These are phyloP conservation scores for Aleurites moluccanus DNA, from an alignment of 441 rosid genomes.

Conservation along the genomic window DNA sequence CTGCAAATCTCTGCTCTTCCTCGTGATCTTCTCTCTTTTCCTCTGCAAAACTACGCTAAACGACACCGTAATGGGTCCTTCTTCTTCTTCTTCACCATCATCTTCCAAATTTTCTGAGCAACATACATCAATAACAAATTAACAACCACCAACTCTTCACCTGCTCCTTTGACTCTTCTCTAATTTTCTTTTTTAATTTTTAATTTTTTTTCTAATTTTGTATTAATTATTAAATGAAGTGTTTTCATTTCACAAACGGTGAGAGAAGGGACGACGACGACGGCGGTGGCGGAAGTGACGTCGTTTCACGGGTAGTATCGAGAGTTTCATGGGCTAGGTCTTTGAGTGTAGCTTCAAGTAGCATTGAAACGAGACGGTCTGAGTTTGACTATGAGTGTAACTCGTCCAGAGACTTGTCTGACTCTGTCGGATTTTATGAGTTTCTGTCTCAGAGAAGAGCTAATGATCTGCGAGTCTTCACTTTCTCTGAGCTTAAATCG, in stretches of 20 bases:
- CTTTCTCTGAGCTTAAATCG: slow-evolving; percentile 56
- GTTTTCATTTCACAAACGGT: slow-evolving; percentile 87
- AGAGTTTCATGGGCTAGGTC: slow-evolving; percentile 88
- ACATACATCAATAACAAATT: background rate
- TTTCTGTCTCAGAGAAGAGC: slow-evolving; percentile 60
- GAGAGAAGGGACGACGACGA: slow-evolving; percentile 47
- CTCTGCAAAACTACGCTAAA: background rate
- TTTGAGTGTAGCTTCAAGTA: slow-evolving; percentile 80
- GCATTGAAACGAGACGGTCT: slow-evolving; percentile 59
- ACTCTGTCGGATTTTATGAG: slow-evolving; percentile 48
- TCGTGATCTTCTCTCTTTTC: slow-evolving; percentile 4
- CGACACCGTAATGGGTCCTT: background rate
- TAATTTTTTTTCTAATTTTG: no score
- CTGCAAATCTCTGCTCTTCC: slow-evolving; percentile 8
- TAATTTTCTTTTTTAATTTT: background rate
- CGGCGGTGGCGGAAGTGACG: slow-evolving; percentile 37
- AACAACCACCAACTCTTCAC: background rate
- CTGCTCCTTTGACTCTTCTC: background rate
- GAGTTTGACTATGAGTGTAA: slow-evolving; percentile 70
- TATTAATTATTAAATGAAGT: slow-evolving; percentile 51
- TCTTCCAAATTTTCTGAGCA: background rate
- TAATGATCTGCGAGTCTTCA: slow-evolving; percentile 70
- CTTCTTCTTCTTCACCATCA: background rate
- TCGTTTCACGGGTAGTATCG: slow-evolving; percentile 51
- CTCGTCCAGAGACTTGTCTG: slow-evolving; percentile 66